phyloP scores from a whole-genome alignment of 768 basidiomycete species.

The Leccinellum albellum region DNA sequence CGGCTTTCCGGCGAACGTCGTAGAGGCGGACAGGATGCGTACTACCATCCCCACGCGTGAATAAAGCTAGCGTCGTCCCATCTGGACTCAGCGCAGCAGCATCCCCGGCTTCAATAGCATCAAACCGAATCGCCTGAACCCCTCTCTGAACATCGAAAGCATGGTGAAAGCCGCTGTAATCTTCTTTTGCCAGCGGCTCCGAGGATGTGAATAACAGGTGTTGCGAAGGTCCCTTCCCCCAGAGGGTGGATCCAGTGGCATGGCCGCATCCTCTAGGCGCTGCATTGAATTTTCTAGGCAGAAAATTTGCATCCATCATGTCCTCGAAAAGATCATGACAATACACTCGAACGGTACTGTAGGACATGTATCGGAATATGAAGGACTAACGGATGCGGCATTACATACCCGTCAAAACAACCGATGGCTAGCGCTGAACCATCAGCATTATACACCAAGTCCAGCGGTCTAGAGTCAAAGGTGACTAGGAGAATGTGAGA shows the following conservation, averaged over 20 bases:
- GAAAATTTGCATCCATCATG: slow-evolving; percentile 8
- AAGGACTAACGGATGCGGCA: neutral
- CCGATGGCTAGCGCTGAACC: slow-evolving; percentile 37
- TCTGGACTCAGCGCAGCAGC: slow-evolving; percentile 42
- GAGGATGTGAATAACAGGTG: slow-evolving; percentile 53
- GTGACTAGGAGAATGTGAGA: slow-evolving; percentile 14
- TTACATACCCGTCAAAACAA: slow-evolving; percentile 28
- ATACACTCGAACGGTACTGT: slow-evolving; percentile 23
- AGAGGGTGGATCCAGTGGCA: slow-evolving; percentile 45
- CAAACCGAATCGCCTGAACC: slow-evolving; percentile 33
- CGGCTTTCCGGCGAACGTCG: slow-evolving; percentile 40
- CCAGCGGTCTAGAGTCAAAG: slow-evolving; percentile 35
- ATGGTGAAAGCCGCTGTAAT: slow-evolving; percentile 43
- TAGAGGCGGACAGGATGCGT: slow-evolving; percentile 46
- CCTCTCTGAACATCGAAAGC: slow-evolving; percentile 42
- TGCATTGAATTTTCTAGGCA: slow-evolving; percentile 13
- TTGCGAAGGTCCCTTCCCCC: slow-evolving; percentile 45
- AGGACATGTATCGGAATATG: neutral
- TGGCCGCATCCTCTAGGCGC: slow-evolving; percentile 21
- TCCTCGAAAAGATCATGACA: slow-evolving; percentile 24
- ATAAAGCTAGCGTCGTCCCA: slow-evolving; percentile 37
- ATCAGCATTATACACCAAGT: slow-evolving; percentile 44
- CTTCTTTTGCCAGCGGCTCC: slow-evolving; percentile 34
- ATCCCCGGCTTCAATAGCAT: slow-evolving; percentile 53
- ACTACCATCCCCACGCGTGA: slow-evolving; percentile 25